These are phyloP conservation scores for Zea luxurians DNA, from an alignment of 176 grass and related monocot species.

Conservation along the genomic window DNA sequence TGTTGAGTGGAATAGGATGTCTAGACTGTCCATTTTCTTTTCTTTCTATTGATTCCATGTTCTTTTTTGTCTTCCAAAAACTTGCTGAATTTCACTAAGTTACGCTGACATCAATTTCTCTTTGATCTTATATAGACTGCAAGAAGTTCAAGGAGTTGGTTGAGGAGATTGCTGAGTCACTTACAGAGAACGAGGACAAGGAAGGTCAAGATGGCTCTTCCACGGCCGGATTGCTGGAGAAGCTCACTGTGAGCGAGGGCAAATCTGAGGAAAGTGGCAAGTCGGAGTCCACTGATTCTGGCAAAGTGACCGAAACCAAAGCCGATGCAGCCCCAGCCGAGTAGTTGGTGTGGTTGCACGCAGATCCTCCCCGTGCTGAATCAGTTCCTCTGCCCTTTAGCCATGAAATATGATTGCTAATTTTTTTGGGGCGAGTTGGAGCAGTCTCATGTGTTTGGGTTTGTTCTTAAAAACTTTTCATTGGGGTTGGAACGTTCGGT, in stretches of 20 bases:
- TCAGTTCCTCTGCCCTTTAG: slow-evolving; percentile 25
- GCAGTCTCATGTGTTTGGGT: slow-evolving; percentile 18
- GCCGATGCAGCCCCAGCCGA: not conserved
- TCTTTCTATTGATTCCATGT: not conserved
- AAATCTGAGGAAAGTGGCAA: slow-evolving; percentile 38
- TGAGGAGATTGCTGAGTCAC: slow-evolving; percentile 57
- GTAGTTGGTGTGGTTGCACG: slow-evolving; percentile 12
- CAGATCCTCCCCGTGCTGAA: not conserved
- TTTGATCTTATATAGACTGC: slow-evolving; percentile 52
- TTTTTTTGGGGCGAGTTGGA: slow-evolving; percentile 14
- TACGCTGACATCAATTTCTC: not conserved
- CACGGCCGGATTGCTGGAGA: slow-evolving; percentile 49
- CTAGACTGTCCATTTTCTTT: not conserved
- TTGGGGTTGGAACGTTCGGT: slow-evolving; percentile 31
- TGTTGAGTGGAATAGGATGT: not conserved
- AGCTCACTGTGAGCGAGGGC: slow-evolving; percentile 52
- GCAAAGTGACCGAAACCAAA: slow-evolving; percentile 38
- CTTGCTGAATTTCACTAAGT: slow-evolving; percentile 16
- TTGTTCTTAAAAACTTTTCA: slow-evolving; percentile 28
- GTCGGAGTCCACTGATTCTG: slow-evolving; percentile 13
- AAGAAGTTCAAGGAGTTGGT: slow-evolving; percentile 68
- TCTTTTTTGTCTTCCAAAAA: slow-evolving; percentile 16
- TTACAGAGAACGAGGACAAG: slow-evolving; percentile 34
- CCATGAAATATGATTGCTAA: slow-evolving; percentile 35
- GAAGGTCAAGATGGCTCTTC: slow-evolving; percentile 45